Evolutionary conservation across 2,329 filamentous ascomycete species (phyloP), one percentile per base, ranked within the genome.

Genomic region (Zymoseptoria pseudotritici): DNA sequence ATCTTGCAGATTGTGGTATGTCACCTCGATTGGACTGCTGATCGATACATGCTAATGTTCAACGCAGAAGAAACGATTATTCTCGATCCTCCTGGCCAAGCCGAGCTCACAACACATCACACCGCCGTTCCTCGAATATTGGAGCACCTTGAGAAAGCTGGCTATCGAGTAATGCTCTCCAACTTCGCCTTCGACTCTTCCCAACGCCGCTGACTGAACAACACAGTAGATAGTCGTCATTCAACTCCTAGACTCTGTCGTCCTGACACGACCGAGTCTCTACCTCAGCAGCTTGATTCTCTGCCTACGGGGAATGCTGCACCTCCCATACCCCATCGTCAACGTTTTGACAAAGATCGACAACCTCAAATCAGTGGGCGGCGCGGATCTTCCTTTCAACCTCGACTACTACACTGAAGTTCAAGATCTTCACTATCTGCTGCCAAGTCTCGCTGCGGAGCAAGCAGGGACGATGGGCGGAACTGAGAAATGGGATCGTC

Each of bases 331-430:
- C 63, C 91, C 94, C 0, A 91, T 97, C 26, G 81, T 99, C 66
- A 99, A 99, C 71, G 90, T 99, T 63, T 83, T 99, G 24, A 97
- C 92, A 60, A 99, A 99, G 77, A 96, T 99, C 76, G 94, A 99
- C 76, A 97, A 97, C 72, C 81, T 99, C 57, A 80, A 86, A 42
- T 85, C 88, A 56, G 69, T 71, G 3, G 71, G 69, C 11, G 97
- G 96, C 71, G 87, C 90, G 53, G 85, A 90, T 24, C 81, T 99
- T 0, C 91, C 92, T 0, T 97, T 99, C 80, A 96, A 96, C 69
- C 86, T 99, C 61, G 92, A 97, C 66, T 99, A 88, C 75, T 99
- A 97, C 74, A 97, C 94, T 62, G 93, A 99, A 74, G 93, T 97
- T 7, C 92, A 99, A 75, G 91, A 97, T 70, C 83, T 99, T 3